Conservation (phyloP, 805 yeast genomes). For the Sungouiozyma intestinalis region DNA sequence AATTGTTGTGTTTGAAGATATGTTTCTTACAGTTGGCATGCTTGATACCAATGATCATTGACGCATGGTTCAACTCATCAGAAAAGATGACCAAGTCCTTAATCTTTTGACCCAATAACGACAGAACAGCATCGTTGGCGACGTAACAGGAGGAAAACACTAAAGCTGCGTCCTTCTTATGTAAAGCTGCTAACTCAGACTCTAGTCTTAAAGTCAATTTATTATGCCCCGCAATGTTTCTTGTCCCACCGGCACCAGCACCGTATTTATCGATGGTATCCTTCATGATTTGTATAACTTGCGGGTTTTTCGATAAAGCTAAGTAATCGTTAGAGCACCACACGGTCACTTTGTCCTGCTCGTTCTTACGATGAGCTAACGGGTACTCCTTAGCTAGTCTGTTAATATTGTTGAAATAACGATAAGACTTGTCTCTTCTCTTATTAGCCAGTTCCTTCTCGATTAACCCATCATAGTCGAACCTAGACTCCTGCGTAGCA, state of each 20-base stretch:
- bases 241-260: conserved; percentile 98
- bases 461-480: conserved; percentile 66
- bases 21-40: conserved; percentile 85
- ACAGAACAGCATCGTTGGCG: conserved; percentile 90
- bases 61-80: conserved; percentile 91
- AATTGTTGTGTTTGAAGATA: conserved; percentile 83
- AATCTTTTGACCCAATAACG: conserved; percentile 82
- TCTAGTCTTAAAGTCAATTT: conserved; percentile 81
- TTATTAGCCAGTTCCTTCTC: conserved; percentile 59
- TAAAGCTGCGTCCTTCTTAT: conserved; percentile 88
- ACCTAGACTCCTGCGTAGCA: conserved; percentile 41
- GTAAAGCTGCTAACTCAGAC: conserved; percentile 77
- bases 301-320: conserved; percentile 81
- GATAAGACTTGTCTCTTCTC: conserved; percentile 81
- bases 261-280: conserved; percentile 79
- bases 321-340: conserved; percentile 99
- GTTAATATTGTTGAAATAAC: conserved; percentile 95
- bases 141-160: conserved; percentile 94
- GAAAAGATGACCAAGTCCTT: conserved; percentile 85
- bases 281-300: conserved; percentile 68
- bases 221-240: conserved; percentile 98
- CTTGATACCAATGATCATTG: conserved; percentile 92
- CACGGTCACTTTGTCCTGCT: conserved; percentile 82
- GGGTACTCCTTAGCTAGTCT: conserved; percentile 93
- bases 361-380: conserved; percentile 68